Percentiles rank a stretch among this genome's conserved stretches.
Conservation (phyloP, 345 rosid genomes). For the Rhodamnia argentea region DNA sequence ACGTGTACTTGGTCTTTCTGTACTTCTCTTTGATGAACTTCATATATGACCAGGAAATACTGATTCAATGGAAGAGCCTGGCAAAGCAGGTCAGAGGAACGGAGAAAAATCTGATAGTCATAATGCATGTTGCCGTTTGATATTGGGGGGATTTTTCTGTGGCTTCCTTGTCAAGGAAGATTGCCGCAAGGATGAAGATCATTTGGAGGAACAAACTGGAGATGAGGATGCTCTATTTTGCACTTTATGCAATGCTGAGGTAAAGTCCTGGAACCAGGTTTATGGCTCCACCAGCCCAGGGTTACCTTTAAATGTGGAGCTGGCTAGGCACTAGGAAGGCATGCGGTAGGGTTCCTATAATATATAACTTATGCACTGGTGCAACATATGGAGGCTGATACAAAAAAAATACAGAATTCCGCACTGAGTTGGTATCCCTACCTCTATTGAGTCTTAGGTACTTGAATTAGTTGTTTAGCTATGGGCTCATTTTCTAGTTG, state of each 20-base stretch:
- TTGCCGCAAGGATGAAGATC: slow-evolving; percentile 57
- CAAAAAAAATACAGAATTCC: not conserved
- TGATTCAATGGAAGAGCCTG: slow-evolving; percentile 38
- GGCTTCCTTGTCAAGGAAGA: slow-evolving; percentile 53
- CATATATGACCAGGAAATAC: slow-evolving; percentile 32
- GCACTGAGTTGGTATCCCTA: not conserved
- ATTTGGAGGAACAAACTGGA: slow-evolving; percentile 28
- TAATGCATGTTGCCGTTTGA: slow-evolving; percentile 37
- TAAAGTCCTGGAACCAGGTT: slow-evolving; percentile 9
- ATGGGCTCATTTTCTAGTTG: not conserved
- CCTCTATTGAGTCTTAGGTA: not conserved
- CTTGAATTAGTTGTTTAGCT: not conserved
- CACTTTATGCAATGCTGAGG: slow-evolving; percentile 92
- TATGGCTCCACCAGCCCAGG: not conserved
- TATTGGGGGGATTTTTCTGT: slow-evolving; percentile 45
- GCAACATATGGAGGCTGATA: not conserved
- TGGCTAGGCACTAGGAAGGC: not conserved
- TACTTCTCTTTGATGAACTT: not conserved
- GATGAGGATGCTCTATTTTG: slow-evolving; percentile 79
- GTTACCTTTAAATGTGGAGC: not conserved
- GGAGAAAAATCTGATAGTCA: slow-evolving; percentile 28
- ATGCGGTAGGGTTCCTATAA: not conserved
- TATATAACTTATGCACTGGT: not conserved
- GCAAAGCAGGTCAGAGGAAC: slow-evolving; percentile 22
- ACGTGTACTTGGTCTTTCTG: not conserved